Conservation (phyloP, 2,329 filamentous ascomycete genomes). For the Fusarium napiforme region DNA sequence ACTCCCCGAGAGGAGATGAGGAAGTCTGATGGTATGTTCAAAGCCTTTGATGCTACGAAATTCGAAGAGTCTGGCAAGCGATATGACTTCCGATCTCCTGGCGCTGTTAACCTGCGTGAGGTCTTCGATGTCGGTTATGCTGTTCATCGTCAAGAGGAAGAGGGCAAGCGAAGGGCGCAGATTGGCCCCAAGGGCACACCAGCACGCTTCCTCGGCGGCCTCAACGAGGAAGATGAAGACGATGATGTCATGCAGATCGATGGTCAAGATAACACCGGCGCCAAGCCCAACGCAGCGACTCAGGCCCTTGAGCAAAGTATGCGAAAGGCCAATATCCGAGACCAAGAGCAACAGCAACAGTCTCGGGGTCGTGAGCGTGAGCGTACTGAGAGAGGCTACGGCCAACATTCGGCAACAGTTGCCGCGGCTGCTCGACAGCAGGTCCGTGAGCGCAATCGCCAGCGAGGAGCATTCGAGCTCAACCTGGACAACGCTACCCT, state of each 20-base stretch:
- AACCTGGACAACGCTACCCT: slow-evolving; percentile 91
- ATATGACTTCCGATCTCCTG: slow-evolving; percentile 94
- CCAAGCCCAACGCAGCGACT: slow-evolving; percentile 61
- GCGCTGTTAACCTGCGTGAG: slow-evolving; percentile 93
- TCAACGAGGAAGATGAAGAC: slow-evolving; percentile 74
- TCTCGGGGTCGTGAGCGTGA: slow-evolving; percentile 50
- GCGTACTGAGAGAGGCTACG: slow-evolving; percentile 75
- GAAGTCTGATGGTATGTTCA: slow-evolving; percentile 56
- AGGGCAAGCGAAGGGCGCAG: slow-evolving; percentile 90
- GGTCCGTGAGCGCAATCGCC: slow-evolving; percentile 72
- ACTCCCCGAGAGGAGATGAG: slow-evolving; percentile 70
- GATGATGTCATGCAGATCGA: slow-evolving; percentile 69
- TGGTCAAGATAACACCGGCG: slow-evolving; percentile 57
- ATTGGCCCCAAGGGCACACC: slow-evolving; percentile 76
- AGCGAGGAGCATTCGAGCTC: slow-evolving; percentile 89
- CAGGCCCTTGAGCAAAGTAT: slow-evolving; percentile 87
- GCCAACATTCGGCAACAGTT: slow-evolving; percentile 86
- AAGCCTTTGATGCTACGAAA: slow-evolving; percentile 67
- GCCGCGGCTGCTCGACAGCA: slow-evolving; percentile 86
- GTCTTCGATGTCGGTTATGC: slow-evolving; percentile 99
- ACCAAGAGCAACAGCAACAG: slow-evolving; percentile 51
- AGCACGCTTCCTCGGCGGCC: slow-evolving; percentile 66
- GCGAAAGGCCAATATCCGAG: slow-evolving; percentile 80
- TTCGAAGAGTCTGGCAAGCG: slow-evolving; percentile 71
- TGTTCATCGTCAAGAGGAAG: slow-evolving; percentile 95